phyloP scores from a whole-genome alignment of 805 yeast genomes.

The Kodamaea kakaduensis region DNA sequence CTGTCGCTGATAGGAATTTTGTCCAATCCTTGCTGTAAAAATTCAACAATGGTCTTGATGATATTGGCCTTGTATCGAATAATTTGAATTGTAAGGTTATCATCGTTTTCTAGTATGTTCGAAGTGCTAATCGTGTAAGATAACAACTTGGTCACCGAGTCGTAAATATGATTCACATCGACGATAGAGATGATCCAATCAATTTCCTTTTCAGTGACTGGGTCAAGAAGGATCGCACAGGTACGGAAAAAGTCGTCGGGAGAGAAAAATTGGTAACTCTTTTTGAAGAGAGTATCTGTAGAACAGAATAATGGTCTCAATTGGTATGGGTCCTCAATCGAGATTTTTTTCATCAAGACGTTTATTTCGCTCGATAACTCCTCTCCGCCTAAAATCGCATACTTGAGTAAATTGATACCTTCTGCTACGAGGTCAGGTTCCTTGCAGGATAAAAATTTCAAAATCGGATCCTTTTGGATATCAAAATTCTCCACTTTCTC shows the following conservation, averaged over 20 bases:
- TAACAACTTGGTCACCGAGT: constrained; percentile 25
- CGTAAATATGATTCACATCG: constrained; percentile 27
- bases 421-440: constrained; percentile 27
- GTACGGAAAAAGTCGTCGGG: constrained; percentile 36
- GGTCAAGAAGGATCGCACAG: constrained; percentile 21
- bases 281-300: constrained; percentile 23
- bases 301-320: constrained; percentile 30
- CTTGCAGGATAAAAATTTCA: constrained; percentile 32
- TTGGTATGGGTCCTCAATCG: constrained; percentile 27
- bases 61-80: constrained; percentile 30
- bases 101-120: constrained; percentile 26
- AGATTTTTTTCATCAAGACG: constrained; percentile 22
- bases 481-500: constrained; percentile 13
- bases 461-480: constrained; percentile 30
- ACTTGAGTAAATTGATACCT: constrained; percentile 35
- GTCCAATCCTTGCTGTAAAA: constrained; percentile 24
- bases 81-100: constrained; percentile 34
- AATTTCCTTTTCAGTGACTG: constrained; percentile 19
- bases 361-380: constrained; percentile 24
- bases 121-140: constrained; percentile 29
- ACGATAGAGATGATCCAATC: constrained; percentile 21
- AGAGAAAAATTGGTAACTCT: constrained; percentile 22
- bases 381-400: constrained; percentile 37
- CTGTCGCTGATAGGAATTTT: constrained; percentile 34
- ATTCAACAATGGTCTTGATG: constrained; percentile 23